phyloP scores from a whole-genome alignment of 306 rosid species.

The Rubus idaeus region DNA sequence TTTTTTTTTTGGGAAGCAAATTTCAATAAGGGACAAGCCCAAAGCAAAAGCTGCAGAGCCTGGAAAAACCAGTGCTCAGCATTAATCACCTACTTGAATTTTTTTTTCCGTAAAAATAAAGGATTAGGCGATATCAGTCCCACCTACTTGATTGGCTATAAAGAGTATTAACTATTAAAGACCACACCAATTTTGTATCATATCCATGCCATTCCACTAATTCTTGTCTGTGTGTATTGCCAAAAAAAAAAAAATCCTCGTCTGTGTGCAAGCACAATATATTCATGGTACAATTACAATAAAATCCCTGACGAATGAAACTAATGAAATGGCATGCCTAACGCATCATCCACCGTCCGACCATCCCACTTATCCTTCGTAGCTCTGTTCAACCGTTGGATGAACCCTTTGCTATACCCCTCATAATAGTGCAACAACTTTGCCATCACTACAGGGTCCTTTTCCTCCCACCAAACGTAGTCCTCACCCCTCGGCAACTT shows the following conservation, averaged over 20 bases:
- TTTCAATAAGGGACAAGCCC: too few species aligned
- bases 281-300: not conserved
- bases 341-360: conserved; percentile 39
- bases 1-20: too few species aligned
- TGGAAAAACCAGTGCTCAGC: too few species aligned
- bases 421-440: conserved; percentile 39
- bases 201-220: not conserved
- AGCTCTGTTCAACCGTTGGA: conserved; percentile 64
- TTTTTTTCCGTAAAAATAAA: too few species aligned
- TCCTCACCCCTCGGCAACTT: conserved; percentile 25
- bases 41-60: too few species aligned
- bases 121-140: too few species aligned
- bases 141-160: not conserved
- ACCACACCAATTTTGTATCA: not conserved
- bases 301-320: not conserved
- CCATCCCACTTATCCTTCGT: conserved; percentile 59
- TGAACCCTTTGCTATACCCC: conserved; percentile 44
- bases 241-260: not conserved
- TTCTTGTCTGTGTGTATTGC: not conserved
- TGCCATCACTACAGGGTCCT: conserved; percentile 45
- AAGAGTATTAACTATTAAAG: too few species aligned
- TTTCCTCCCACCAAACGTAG: conserved; percentile 40
- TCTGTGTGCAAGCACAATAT: not conserved
- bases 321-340: conserved; percentile 21
- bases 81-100: too few species aligned